A percentile compares a stretch with the other conserved stretches of the same genome.
Conservation (phyloP, 805 yeast genomes). For the Spathaspora passalidarum region DNA sequence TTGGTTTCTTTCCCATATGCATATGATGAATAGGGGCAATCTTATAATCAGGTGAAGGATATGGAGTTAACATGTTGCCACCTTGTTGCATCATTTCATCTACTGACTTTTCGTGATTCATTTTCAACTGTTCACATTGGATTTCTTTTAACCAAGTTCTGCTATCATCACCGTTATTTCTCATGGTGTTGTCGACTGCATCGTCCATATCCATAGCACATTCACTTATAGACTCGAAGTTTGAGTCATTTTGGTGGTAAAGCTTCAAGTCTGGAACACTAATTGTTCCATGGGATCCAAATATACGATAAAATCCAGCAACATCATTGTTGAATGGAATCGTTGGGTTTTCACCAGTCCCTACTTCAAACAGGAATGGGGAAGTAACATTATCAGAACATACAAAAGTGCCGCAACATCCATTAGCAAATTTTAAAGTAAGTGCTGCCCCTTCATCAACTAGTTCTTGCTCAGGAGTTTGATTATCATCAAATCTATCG, state of each 20-base stretch:
- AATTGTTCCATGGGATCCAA: conserved; percentile 38
- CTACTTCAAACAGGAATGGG: conserved; percentile 40
- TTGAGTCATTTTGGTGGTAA: conserved; percentile 26
- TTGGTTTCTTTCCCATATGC: conserved; percentile 3
- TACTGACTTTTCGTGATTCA: conserved; percentile 11
- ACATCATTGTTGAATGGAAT: conserved; percentile 28
- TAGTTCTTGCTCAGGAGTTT: conserved; percentile 10
- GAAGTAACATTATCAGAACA: conserved; percentile 41
- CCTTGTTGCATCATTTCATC: conserved; percentile 5
- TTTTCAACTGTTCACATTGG: conserved; percentile 18
- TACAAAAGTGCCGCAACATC: conserved; percentile 39
- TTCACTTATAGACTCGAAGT: conserved; percentile 8
- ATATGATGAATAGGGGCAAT: conserved; percentile 17
- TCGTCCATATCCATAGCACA: conserved; percentile 6
- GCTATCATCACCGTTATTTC: conserved; percentile 2
- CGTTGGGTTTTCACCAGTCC: conserved; percentile 44
- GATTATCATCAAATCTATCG: conserved; percentile 11
- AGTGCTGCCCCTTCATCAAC: conserved; percentile 44
- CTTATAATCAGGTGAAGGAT: conserved; percentile 26
- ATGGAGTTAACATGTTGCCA: conserved; percentile 24
- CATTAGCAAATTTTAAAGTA: conserved; percentile 34
- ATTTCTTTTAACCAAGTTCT: conserved; percentile 30
- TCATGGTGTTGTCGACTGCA: conserved; percentile 3
- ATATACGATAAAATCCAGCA: conserved; percentile 36
- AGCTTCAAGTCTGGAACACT: conserved; percentile 40